A percentile compares a stretch with the other conserved stretches of the same genome.
phyloP scores from a whole-genome alignment of 2,329 filamentous ascomycete genomes.

The Stagonosporopsis rhizophila region DNA sequence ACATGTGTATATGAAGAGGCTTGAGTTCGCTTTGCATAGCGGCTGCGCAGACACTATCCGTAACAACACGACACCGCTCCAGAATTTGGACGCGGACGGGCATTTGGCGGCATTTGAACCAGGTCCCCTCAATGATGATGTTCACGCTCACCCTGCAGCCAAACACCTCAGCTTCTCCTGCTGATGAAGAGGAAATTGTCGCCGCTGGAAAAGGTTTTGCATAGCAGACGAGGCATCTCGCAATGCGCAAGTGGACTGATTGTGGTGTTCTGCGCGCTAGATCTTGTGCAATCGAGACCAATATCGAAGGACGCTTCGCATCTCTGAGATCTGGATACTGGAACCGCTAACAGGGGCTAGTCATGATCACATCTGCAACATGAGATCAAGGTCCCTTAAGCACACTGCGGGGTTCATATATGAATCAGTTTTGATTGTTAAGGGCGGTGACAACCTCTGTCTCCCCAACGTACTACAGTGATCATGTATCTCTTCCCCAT shows the following conservation, averaged over 20 bases:
- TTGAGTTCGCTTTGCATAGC: neutral
- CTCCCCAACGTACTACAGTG: neutral
- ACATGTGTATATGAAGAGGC: neutral
- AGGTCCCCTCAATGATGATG: slow-evolving; percentile 1
- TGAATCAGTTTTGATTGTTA: neutral
- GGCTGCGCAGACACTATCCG: neutral
- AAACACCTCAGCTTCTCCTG: too few species aligned
- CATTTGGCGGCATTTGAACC: slow-evolving; percentile 22
- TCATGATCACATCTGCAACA: slow-evolving; percentile 4
- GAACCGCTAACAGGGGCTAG: neutral
- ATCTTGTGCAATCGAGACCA: neutral
- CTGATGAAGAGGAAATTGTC: too few species aligned
- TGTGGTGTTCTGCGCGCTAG: too few species aligned
- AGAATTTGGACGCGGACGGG: slow-evolving; percentile 15
- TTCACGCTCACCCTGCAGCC: neutral
- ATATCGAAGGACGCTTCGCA: neutral
- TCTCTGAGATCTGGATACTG: neutral
- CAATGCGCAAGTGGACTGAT: too few species aligned
- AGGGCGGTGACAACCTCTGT: neutral
- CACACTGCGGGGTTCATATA: neutral
- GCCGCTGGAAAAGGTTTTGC: too few species aligned
- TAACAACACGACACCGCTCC: slow-evolving; percentile 3
- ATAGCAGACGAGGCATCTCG: too few species aligned
- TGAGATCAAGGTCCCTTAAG: slow-evolving; percentile 4
- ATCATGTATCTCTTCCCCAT: neutral